Conservation (phyloP, 768 basidiomycete species). For the Hygrocybe coccinea region DNA sequence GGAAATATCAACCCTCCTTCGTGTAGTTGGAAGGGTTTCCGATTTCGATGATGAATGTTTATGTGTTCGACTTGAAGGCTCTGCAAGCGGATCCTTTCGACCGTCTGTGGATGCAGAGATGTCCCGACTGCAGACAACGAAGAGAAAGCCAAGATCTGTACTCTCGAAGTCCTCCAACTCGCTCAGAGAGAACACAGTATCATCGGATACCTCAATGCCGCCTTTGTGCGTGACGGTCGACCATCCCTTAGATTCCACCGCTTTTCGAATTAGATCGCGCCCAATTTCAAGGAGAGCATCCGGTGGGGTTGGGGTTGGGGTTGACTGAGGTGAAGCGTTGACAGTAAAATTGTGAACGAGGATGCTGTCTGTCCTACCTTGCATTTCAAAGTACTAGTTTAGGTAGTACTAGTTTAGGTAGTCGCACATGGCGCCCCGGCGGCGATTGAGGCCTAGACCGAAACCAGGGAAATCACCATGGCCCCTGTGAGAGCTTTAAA, state of each 20-base stretch:
- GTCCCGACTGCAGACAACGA: background rate
- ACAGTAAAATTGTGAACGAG: background rate
- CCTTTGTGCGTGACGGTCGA: background rate
- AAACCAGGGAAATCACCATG: too few relatives aligned
- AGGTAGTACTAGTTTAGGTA: too few relatives aligned
- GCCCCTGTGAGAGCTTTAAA: too few relatives aligned
- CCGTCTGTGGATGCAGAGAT: too few relatives aligned
- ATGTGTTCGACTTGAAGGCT: background rate
- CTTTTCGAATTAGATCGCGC: background rate
- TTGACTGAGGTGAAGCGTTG: too few relatives aligned
- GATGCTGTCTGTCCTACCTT: too few relatives aligned
- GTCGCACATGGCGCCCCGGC: too few relatives aligned
- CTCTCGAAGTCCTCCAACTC: slow-evolving; percentile 43
- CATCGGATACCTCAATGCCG: too few relatives aligned
- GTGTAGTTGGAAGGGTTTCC: slow-evolving; percentile 19
- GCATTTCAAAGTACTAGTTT: too few relatives aligned
- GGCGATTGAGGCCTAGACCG: too few relatives aligned
- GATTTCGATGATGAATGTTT: slow-evolving; percentile 10
- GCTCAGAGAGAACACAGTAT: slow-evolving; percentile 33
- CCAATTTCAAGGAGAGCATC: background rate
- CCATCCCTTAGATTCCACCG: background rate
- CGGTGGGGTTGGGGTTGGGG: background rate
- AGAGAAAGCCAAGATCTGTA: slow-evolving; percentile 26
- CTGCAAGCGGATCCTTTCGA: too few relatives aligned
- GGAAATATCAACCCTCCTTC: slow-evolving; percentile 30